Conservation (phyloP, 495 filamentous ascomycete genomes). For the Bathelium albidoporum region DNA sequence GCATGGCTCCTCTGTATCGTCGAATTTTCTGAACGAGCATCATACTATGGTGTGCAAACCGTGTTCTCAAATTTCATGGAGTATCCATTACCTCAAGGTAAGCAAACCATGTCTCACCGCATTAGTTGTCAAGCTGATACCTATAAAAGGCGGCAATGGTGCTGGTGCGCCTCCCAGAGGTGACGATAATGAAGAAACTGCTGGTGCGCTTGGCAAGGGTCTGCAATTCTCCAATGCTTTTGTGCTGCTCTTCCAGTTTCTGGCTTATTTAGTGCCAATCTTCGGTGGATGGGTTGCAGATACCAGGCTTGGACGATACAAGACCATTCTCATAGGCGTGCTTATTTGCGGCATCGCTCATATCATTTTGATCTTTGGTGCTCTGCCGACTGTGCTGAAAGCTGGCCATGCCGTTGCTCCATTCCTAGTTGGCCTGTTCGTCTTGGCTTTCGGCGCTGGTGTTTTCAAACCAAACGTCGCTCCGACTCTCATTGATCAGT, state of each 20-base stretch:
- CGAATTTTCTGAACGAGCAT: slow-evolving; percentile 57
- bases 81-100: slow-evolving; percentile 24
- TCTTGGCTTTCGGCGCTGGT: slow-evolving; percentile 55
- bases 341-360: slow-evolving; percentile 35
- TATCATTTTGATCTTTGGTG: slow-evolving; percentile 21
- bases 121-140: slow-evolving; percentile 35
- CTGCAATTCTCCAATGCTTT: slow-evolving; percentile 49
- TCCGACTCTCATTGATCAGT: slow-evolving; percentile 65
- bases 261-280: slow-evolving; percentile 44
- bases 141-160: slow-evolving; percentile 50
- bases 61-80: slow-evolving; percentile 44
- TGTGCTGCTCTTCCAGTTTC: slow-evolving; percentile 48
- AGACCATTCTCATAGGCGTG: slow-evolving; percentile 53
- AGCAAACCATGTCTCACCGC: background rate
- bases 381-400: slow-evolving; percentile 10
- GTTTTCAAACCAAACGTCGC: slow-evolving; percentile 66
- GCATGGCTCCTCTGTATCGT: slow-evolving; percentile 53
- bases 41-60: slow-evolving; percentile 53
- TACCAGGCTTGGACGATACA: slow-evolving; percentile 57
- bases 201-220: slow-evolving; percentile 50
- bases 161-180: slow-evolving; percentile 48
- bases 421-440: slow-evolving; percentile 28
- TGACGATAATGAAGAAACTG: slow-evolving; percentile 42
- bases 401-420: slow-evolving; percentile 10
- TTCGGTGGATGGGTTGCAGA: slow-evolving; percentile 52